phyloP scores from a whole-genome alignment of 305 asterid genomes.

The Euphrasia arctica region DNA sequence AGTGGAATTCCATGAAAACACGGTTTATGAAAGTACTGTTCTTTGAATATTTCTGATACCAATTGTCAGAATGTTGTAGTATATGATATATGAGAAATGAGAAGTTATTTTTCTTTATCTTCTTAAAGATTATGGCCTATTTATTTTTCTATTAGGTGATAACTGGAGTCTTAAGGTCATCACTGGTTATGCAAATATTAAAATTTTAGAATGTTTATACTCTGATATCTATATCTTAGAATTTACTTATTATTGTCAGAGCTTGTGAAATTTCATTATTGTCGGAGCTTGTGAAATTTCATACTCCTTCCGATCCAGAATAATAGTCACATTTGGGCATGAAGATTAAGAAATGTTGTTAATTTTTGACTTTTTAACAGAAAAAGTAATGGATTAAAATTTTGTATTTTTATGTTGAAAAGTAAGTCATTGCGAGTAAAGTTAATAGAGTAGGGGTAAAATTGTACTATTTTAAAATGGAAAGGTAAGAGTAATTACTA shows the following conservation, averaged over 20 bases:
- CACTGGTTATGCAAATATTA: neutral
- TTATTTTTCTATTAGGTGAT: slow-evolving; percentile 4
- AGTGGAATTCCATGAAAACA: neutral
- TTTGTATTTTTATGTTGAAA: no score
- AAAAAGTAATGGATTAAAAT: no score
- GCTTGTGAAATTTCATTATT: neutral
- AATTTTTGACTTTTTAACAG: no score
- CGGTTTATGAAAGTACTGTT: neutral
- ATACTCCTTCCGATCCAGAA: neutral
- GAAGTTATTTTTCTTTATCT: neutral
- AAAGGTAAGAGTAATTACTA: no score
- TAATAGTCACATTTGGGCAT: no score
- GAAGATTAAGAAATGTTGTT: no score
- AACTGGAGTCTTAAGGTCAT: neutral
- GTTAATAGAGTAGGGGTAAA: no score
- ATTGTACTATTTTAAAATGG: no score
- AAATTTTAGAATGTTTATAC: neutral
- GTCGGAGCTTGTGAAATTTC: neutral
- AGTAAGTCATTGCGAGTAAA: no score
- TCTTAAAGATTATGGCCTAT: neutral
- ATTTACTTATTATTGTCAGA: neutral
- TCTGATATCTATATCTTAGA: neutral
- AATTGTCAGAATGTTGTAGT: neutral
- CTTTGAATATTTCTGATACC: neutral
- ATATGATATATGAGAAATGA: neutral